Conservation (phyloP, 495 filamentous ascomycete genomes). For the Clavariopsis aquatica region DNA sequence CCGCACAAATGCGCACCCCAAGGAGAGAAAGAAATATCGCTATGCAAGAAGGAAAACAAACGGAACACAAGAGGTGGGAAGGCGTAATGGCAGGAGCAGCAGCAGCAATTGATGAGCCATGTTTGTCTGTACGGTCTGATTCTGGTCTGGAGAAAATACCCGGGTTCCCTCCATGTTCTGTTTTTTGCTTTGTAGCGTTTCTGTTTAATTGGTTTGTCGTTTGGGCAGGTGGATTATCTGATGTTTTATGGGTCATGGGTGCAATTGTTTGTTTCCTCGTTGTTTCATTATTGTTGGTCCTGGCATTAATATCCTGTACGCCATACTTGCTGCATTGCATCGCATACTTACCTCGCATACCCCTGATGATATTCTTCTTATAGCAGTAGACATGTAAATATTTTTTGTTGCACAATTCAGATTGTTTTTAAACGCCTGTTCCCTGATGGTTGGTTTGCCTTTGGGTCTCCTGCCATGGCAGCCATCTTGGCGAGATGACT, state of each 20-base stretch:
- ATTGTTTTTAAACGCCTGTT: no score
- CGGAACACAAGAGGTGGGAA: not conserved
- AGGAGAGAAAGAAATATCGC: no score
- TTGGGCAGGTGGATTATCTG: not conserved
- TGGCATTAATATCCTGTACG: constrained; percentile 14
- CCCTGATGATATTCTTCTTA: not conserved
- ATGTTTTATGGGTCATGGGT: not conserved
- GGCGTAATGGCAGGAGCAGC: constrained; percentile 25
- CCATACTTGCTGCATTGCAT: not conserved
- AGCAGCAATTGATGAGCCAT: not conserved
- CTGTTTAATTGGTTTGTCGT: not conserved
- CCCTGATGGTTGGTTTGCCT: no score
- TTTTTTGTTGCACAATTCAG: no score
- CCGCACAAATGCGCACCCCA: no score
- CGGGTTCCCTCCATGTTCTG: not conserved
- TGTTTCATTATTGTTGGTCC: not conserved
- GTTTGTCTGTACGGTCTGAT: constrained; percentile 9
- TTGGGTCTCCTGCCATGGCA: no score
- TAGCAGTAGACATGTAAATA: no score
- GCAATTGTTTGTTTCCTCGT: not conserved
- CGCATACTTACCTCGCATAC: not conserved
- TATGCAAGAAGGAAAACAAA: constrained; percentile 6
- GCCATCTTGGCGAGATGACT: not conserved
- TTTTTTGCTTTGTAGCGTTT: no score
- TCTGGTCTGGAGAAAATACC: constrained; percentile 26